phyloP scores from a whole-genome alignment of 2,329 filamentous ascomycete genomes.

The Monosporascus sp. region DNA sequence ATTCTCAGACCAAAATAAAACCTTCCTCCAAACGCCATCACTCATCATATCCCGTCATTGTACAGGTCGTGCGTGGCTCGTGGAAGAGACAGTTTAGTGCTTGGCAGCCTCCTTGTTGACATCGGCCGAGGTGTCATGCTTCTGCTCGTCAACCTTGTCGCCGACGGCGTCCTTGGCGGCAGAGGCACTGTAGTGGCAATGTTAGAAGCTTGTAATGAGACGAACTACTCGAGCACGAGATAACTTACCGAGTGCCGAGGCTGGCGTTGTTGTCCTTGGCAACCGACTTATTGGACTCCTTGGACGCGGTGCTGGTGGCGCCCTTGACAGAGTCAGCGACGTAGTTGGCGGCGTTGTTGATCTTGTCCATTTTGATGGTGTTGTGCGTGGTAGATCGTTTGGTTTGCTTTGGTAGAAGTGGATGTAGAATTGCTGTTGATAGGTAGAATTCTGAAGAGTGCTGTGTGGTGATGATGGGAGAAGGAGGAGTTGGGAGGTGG shows the following conservation, averaged over 20 bases:
- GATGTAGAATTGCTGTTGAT: slow-evolving; percentile 13
- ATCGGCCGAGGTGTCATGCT: slow-evolving; percentile 27
- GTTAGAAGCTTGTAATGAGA: slow-evolving; percentile 21
- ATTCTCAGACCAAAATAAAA: slow-evolving; percentile 14
- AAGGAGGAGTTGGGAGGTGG: slow-evolving; percentile 3
- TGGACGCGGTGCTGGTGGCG: slow-evolving; percentile 48
- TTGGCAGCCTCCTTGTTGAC: slow-evolving; percentile 31
- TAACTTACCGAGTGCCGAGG: slow-evolving; percentile 48
- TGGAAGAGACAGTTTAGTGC: slow-evolving; percentile 22
- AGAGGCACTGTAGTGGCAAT: slow-evolving; percentile 27
- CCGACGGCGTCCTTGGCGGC: slow-evolving; percentile 44
- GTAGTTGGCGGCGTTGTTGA: slow-evolving; percentile 63
- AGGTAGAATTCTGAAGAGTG: slow-evolving; percentile 3
- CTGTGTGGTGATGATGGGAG: slow-evolving; percentile 5
- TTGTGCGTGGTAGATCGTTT: slow-evolving; percentile 12
- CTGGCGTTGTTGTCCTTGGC: slow-evolving; percentile 55
- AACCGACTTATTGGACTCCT: slow-evolving; percentile 65
- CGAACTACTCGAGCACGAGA: neutral
- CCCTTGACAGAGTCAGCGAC: slow-evolving; percentile 60
- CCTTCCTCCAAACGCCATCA: slow-evolving; percentile 10
- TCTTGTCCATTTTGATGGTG: slow-evolving; percentile 41
- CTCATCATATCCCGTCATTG: slow-evolving; percentile 16
- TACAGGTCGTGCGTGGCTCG: slow-evolving; percentile 10
- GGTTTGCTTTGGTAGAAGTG: slow-evolving; percentile 8
- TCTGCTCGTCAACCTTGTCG: slow-evolving; percentile 40